These are phyloP conservation scores for Aspergillus nidulans DNA, from an alignment of 495 filamentous ascomycete genomes.

Conservation along the genomic window DNA sequence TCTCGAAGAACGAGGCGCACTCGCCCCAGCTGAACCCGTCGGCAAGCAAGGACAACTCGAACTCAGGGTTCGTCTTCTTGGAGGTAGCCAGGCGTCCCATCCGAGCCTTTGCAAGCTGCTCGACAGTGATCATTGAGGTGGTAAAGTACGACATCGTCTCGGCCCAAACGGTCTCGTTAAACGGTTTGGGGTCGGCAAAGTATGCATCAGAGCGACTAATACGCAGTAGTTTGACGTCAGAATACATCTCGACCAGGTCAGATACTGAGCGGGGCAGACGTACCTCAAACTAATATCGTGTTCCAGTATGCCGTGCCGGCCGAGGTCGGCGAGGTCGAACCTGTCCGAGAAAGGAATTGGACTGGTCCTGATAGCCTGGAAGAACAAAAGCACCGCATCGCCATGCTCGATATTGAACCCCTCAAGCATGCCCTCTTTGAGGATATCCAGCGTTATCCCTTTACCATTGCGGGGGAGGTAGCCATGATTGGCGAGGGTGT, in stretches of 20 bases:
- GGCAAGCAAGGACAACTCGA: slow-evolving; percentile 4
- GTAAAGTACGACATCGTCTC: slow-evolving; percentile 16
- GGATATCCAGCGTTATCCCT: slow-evolving; percentile 10
- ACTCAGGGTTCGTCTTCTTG: slow-evolving; percentile 10
- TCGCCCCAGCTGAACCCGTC: slow-evolving; percentile 18
- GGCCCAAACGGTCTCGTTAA: slow-evolving; percentile 15
- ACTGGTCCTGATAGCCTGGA: slow-evolving; percentile 10
- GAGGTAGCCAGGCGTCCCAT: slow-evolving; percentile 15
- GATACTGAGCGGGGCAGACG: too few relatives aligned
- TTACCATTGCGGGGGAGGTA: slow-evolving; percentile 43
- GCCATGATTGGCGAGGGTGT: slow-evolving; percentile 53
- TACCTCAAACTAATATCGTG: slow-evolving; percentile 15
- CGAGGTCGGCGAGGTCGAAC: slow-evolving; percentile 10
- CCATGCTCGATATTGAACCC: slow-evolving; percentile 13
- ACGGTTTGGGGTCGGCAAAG: slow-evolving; percentile 14
- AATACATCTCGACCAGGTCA: too few relatives aligned
- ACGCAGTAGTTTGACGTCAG: not conserved
- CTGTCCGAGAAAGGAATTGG: not conserved
- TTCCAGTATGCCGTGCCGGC: slow-evolving; percentile 11
- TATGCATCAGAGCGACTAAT: slow-evolving; percentile 13
- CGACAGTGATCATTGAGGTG: slow-evolving; percentile 13
- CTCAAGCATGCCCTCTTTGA: slow-evolving; percentile 14
- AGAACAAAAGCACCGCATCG: slow-evolving; percentile 9
- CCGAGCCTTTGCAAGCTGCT: slow-evolving; percentile 11
- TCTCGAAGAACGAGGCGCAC: slow-evolving; percentile 18